Evolutionary conservation across 2,329 filamentous ascomycete species (phyloP).

Genomic region (Talaromyces funiculosus): DNA sequence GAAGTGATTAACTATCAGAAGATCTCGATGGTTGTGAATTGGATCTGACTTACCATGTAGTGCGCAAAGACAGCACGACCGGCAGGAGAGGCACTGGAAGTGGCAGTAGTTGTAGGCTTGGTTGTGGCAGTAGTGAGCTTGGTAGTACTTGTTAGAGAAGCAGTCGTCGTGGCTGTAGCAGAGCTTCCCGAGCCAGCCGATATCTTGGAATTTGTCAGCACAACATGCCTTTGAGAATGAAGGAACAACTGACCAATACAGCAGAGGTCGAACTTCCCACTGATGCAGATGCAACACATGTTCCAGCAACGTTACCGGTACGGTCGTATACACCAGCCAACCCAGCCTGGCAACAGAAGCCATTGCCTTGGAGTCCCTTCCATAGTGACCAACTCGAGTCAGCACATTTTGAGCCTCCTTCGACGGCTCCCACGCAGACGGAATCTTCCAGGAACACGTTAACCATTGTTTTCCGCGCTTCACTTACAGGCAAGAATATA

Average conservation of each 20-base stretch:
- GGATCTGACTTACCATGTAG: not conserved
- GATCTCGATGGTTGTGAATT: not conserved
- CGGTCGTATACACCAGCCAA: not conserved
- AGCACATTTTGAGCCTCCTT: not conserved
- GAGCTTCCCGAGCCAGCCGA: conserved; percentile 4
- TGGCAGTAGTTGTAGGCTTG: not conserved
- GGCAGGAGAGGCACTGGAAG: not conserved
- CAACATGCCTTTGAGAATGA: too few species aligned
- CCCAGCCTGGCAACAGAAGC: conserved; percentile 7
- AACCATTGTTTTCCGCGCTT: not conserved
- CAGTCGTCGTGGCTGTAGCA: not conserved
- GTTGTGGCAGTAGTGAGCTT: not conserved
- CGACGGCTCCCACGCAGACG: not conserved
- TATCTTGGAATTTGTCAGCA: not conserved
- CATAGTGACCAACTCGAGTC: conserved; percentile 10
- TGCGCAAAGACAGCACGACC: conserved; percentile 5
- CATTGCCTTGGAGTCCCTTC: conserved; percentile 6
- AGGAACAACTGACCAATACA: too few species aligned
- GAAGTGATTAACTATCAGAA: not conserved
- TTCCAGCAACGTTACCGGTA: conserved; percentile 2
- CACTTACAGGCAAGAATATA: not conserved
- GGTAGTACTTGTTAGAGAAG: not conserved
- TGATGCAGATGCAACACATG: not conserved
- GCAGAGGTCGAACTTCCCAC: conserved; percentile 2
- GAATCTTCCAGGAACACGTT: not conserved